Conservation (phyloP, 2,329 filamentous ascomycete genomes). For the Tolypocladium album region DNA sequence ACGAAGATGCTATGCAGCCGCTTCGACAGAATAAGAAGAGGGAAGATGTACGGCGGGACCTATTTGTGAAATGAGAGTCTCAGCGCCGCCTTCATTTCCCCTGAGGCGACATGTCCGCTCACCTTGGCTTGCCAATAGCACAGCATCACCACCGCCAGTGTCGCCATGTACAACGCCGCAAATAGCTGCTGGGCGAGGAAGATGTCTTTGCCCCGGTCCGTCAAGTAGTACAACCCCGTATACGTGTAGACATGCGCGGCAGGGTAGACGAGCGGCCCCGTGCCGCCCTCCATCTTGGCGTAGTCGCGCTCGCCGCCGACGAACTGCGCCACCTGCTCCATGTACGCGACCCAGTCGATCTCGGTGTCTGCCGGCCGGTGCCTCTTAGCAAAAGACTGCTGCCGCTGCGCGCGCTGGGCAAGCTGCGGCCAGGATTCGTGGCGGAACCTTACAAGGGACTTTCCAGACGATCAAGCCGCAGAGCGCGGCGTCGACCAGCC, state of each 20-base stretch:
- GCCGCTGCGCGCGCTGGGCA: not conserved
- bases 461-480: slow-evolving; percentile 69
- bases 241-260: slow-evolving; percentile 92
- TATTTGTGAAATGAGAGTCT: slow-evolving; percentile 16
- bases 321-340: slow-evolving; percentile 80
- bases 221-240: slow-evolving; percentile 65
- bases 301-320: slow-evolving; percentile 83
- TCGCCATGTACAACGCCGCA: slow-evolving; percentile 64
- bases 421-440: not conserved
- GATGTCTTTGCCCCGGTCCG: slow-evolving; percentile 66
- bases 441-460: slow-evolving; percentile 58
- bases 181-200: slow-evolving; percentile 77
- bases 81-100: not conserved
- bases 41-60: slow-evolving; percentile 79
- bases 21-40: slow-evolving; percentile 80
- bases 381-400: not conserved
- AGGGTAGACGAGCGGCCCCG: slow-evolving; percentile 90
- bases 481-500: slow-evolving; percentile 60
- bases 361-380: slow-evolving; percentile 59
- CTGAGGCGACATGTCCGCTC: slow-evolving; percentile 7
- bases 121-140: slow-evolving; percentile 72
- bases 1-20: slow-evolving; percentile 89
- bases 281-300: slow-evolving; percentile 71
- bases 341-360: slow-evolving; percentile 96
- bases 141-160: slow-evolving; percentile 65